A percentile compares a stretch with the other conserved stretches of the same genome.
Evolutionary conservation across 1,284 basidiomycete genomes (phyloP).

Genomic region (Lentinula novae-zelandiae): DNA sequence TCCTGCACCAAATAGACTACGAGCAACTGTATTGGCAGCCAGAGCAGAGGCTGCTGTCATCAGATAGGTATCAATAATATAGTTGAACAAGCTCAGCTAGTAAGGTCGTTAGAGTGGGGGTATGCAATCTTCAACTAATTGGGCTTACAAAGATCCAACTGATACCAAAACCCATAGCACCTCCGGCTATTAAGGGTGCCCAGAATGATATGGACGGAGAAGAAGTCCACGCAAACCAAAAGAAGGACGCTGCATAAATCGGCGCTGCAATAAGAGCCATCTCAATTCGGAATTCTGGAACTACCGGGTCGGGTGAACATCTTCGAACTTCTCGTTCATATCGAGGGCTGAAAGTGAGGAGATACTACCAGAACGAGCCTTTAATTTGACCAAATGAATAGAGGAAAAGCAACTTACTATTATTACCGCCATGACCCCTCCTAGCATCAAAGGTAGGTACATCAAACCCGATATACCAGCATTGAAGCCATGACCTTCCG

Average conservation of each 20-base stretch:
- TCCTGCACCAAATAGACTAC: conserved; percentile 52
- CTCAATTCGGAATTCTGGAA: conserved; percentile 63
- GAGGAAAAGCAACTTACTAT: conserved; percentile 30
- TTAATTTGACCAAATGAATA: conserved; percentile 18
- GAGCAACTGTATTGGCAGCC: conserved; percentile 50
- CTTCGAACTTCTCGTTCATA: conserved; percentile 44
- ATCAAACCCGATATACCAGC: conserved; percentile 46
- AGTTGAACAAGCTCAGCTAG: conserved; percentile 51
- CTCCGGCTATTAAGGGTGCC: conserved; percentile 51
- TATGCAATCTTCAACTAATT: not conserved
- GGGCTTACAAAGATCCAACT: conserved; percentile 53
- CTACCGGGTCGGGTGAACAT: conserved; percentile 50
- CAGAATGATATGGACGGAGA: conserved; percentile 42
- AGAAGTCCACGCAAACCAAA: conserved; percentile 52
- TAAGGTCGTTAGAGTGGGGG: conserved; percentile 2
- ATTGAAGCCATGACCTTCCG: conserved; percentile 47
- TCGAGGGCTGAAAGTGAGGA: conserved; percentile 49
- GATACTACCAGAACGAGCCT: conserved; percentile 37
- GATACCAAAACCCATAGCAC: conserved; percentile 49
- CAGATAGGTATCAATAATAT: conserved; percentile 58
- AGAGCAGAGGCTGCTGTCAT: conserved; percentile 56
- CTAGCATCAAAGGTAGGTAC: conserved; percentile 54
- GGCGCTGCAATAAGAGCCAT: conserved; percentile 54
- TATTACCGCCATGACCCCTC: conserved; percentile 44
- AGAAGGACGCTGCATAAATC: conserved; percentile 54